These are phyloP conservation scores for Saccharomycopsis capsularis DNA, from an alignment of 805 yeast species.

Conservation along the genomic window DNA sequence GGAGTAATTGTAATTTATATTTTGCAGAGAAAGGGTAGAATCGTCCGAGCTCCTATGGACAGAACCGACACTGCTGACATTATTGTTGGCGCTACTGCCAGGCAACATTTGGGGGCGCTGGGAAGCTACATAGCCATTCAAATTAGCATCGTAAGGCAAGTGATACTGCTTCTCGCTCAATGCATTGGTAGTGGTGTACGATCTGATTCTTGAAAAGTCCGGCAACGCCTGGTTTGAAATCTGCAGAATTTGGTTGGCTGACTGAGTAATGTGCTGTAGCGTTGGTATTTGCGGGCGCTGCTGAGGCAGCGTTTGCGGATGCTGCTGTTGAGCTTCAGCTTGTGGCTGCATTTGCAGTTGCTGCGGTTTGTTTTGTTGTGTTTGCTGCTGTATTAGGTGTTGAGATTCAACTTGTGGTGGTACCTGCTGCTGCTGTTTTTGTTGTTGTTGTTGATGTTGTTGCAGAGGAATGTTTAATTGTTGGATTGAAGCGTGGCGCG, in stretches of 20 bases:
- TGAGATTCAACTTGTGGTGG: constrained; percentile 23
- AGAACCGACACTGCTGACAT: not conserved
- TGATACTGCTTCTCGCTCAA: constrained; percentile 16
- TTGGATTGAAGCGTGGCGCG: constrained; percentile 14
- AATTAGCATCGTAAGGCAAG: constrained; percentile 11
- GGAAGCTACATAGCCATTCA: not conserved
- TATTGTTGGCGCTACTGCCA: not conserved
- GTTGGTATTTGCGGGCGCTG: not conserved
- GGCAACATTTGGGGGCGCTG: not conserved
- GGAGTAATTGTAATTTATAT: not conserved
- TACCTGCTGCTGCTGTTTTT: constrained; percentile 20
- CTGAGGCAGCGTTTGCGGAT: constrained; percentile 14
- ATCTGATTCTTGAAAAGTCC: constrained; percentile 34
- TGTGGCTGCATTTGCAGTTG: not conserved
- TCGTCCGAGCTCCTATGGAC: no score
- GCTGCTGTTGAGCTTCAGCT: not conserved
- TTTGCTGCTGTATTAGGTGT: constrained; percentile 9
- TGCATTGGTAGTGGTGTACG: constrained; percentile 41
- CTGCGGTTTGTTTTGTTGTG: constrained; percentile 4
- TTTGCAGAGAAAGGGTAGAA: not conserved
- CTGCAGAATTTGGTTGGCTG: not conserved
- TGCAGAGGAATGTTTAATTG: not conserved
- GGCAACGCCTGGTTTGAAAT: not conserved
- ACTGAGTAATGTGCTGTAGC: not conserved
- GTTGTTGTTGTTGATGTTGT: not conserved